These are phyloP conservation scores for Paramecium tetraurelia DNA, from an alignment of 73 alveolate species.

Conservation along the genomic window DNA sequence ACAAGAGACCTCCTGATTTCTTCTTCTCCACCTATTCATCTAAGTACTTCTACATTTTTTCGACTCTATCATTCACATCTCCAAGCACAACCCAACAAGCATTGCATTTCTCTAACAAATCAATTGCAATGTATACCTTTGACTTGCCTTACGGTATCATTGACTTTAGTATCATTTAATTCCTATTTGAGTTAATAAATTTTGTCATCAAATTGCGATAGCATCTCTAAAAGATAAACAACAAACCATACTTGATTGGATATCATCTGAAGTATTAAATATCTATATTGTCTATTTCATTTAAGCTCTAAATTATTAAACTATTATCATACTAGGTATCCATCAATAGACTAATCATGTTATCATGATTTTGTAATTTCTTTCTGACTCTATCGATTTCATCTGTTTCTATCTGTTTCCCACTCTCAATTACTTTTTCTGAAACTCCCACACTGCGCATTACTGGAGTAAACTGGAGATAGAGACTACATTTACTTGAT, in stretches of 20 bases:
- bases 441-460: neutral
- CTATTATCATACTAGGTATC: neutral
- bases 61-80: constrained; percentile 3
- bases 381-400: neutral
- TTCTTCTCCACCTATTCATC: neutral
- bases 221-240: neutral
- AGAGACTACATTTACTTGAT: neutral
- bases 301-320: neutral
- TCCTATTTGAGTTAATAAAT: neutral
- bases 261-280: neutral
- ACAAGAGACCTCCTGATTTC: neutral
- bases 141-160: neutral
- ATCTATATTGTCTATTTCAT: neutral
- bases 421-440: neutral
- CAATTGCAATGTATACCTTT: neutral
- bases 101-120: neutral
- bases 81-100: constrained; percentile 43
- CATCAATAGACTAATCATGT: neutral
- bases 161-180: neutral
- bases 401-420: neutral
- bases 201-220: neutral
- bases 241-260: neutral
- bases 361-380: constrained; percentile 4
- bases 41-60: neutral
- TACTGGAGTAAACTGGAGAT: neutral